Conservation (phyloP, 2,329 filamentous ascomycete genomes). For the Verticillium isaacii region DNA sequence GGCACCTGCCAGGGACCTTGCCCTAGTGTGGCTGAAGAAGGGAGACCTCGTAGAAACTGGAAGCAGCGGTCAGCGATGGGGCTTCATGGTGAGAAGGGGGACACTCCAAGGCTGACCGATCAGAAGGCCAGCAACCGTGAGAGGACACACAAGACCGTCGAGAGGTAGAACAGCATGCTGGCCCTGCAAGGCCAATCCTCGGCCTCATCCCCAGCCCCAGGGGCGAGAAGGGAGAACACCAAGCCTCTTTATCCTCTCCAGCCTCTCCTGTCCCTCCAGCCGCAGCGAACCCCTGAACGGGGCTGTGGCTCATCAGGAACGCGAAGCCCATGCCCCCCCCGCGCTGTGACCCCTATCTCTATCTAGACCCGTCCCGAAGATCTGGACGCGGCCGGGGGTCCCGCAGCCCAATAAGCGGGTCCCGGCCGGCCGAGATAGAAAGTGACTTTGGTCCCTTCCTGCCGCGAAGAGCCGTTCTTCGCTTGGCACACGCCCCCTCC, state of each 20-base stretch:
- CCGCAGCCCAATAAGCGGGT: slow-evolving; percentile 7
- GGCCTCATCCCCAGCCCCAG: neutral
- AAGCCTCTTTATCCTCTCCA: slow-evolving; percentile 7
- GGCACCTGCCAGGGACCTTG: neutral
- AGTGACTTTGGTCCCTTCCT: slow-evolving; percentile 11
- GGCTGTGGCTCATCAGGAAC: slow-evolving; percentile 3
- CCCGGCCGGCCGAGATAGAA: slow-evolving; percentile 9
- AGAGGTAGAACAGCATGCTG: too few species aligned
- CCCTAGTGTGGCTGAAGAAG: neutral
- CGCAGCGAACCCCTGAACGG: neutral
- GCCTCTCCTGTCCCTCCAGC: neutral
- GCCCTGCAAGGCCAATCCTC: too few species aligned
- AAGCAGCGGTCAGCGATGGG: neutral
- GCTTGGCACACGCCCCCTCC: neutral
- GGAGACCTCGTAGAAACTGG: neutral
- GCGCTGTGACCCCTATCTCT: slow-evolving; percentile 1
- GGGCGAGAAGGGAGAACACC: neutral
- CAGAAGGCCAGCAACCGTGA: too few species aligned
- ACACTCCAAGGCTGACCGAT: neutral
- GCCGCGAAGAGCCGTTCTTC: slow-evolving; percentile 1
- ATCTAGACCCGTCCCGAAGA: slow-evolving; percentile 7
- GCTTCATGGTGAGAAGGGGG: neutral
- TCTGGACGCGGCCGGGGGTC: slow-evolving; percentile 8
- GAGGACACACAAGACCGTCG: too few species aligned
- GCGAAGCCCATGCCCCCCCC: neutral